Base-by-base conservation (phyloP, 495 filamentous ascomycete genomes). In the Aspergillus sclerotiicarbonarius region DNA sequence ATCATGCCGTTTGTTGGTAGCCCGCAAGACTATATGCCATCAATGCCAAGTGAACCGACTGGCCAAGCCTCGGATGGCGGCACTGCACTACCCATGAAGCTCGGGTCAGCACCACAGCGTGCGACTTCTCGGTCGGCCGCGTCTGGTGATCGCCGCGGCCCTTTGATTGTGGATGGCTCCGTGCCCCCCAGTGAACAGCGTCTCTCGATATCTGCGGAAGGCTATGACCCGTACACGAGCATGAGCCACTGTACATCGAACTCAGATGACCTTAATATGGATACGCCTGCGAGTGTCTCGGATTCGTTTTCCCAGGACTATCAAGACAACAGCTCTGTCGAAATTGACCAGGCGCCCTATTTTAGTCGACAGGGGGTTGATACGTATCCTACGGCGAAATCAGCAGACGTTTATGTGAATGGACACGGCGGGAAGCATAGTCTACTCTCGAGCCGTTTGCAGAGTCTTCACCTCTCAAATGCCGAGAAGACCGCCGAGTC, bases 141-240 rank as follows among this genome's bases (percentile, higher is more conserved):
- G 12, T 59, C 68, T 32, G 57, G 57, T 25, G 69, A 74, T 54
- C 69, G 75, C 25, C 69, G 72, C 41, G 77, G 76, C 47, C 77
- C 76, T 33, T 57, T 79, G 61, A 78, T 79, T 50, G 71, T 79
- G 8, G 73, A 78, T 68, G 73, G 75, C 13, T 76, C 77, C 12
- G 73, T 78, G 30, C 71, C 71, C 31, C 70, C 68, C 8, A 72
- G 65, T 60, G 72, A 77, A 37, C 62, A 55, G 29, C 72, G 71
- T 15, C 48, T 59, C 19, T 47, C 66, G 32, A 62, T 67, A 58
- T 52, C 62, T 6, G 52, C 62, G 30, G 74, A 75, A 10, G 37
- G 59, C 16, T 63, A 68, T 39, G 74, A 75, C 44, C 66, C 65
- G 8, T 78, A 73, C 56, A 62, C 59, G 31, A 61, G 66, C 9